Conservation (phyloP, 2,329 filamentous ascomycete species). For the Phyllosticta citribraziliensis region DNA sequence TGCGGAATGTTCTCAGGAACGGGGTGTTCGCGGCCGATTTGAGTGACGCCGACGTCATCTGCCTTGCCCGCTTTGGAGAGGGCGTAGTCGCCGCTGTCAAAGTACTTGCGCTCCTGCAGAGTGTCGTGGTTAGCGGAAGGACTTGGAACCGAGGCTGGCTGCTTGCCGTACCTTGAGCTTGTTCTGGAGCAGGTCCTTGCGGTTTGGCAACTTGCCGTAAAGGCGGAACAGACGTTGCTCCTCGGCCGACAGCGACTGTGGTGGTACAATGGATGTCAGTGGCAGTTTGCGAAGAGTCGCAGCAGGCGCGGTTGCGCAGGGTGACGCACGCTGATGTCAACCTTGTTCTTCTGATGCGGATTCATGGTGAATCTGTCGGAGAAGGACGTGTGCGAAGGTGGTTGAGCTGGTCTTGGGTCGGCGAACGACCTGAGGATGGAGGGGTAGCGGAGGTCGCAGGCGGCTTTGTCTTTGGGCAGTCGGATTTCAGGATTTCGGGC, state of each 20-base stretch:
- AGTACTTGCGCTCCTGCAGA: slow-evolving; percentile 78
- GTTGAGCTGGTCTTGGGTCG: not conserved
- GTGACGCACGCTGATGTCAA: slow-evolving; percentile 79
- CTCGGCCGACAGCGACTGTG: slow-evolving; percentile 78
- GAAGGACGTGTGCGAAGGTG: not conserved
- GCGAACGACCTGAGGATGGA: slow-evolving; percentile 1
- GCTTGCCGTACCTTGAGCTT: slow-evolving; percentile 63
- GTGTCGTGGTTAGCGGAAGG: not conserved
- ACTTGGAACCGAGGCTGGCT: not conserved
- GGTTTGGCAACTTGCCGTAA: slow-evolving; percentile 95
- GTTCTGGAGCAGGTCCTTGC: slow-evolving; percentile 93
- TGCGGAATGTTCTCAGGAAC: slow-evolving; percentile 93
- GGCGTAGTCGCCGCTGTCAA: slow-evolving; percentile 92
- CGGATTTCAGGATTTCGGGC: not conserved
- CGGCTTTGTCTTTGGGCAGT: slow-evolving; percentile 6
- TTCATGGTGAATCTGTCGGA: slow-evolving; percentile 54
- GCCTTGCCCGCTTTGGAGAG: slow-evolving; percentile 96
- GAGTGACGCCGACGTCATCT: slow-evolving; percentile 84
- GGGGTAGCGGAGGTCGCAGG: not conserved
- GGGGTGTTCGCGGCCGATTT: slow-evolving; percentile 89
- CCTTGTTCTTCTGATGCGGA: slow-evolving; percentile 96
- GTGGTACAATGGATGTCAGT: not conserved
- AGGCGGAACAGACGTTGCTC: slow-evolving; percentile 95
- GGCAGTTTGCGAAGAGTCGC: not conserved
- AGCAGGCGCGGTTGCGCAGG: slow-evolving; percentile 4